phyloP scores from a whole-genome alignment of 2,329 filamentous ascomycete genomes.

The Rhynchosporium graminicola region DNA sequence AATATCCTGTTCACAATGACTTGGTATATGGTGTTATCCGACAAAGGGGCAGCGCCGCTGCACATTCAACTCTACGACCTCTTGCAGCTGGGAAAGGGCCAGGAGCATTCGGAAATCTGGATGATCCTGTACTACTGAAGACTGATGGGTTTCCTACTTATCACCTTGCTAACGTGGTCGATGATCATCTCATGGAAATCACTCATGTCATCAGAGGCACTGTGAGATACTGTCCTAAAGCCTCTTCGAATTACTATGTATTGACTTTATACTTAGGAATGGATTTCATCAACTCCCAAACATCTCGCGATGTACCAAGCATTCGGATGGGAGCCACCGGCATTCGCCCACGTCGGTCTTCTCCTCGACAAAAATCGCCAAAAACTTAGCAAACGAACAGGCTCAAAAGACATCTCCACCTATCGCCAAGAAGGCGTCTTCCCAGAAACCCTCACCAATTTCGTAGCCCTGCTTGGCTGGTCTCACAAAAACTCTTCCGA shows the following conservation, averaged over 20 bases:
- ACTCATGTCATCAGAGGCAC: conserved; percentile 92
- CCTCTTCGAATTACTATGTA: not conserved
- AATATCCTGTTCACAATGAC: conserved; percentile 69
- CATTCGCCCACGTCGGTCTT: conserved; percentile 80
- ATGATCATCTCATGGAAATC: conserved; percentile 93
- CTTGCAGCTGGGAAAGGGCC: conserved; percentile 40
- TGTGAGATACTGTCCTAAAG: conserved; percentile 46
- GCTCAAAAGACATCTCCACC: conserved; percentile 59
- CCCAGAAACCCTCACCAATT: conserved; percentile 71
- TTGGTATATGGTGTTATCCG: conserved; percentile 72
- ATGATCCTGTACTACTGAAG: conserved; percentile 90
- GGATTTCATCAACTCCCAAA: conserved; percentile 91
- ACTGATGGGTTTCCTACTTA: conserved; percentile 93
- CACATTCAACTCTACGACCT: conserved; percentile 45
- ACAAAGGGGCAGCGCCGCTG: conserved; percentile 48
- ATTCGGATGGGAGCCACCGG: conserved; percentile 71
- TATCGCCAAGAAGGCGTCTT: conserved; percentile 61
- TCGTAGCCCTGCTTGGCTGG: conserved; percentile 84
- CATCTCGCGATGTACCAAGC: conserved; percentile 74
- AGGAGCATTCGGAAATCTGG: conserved; percentile 46
- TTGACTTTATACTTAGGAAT: conserved; percentile 60
- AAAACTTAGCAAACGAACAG: conserved; percentile 85
- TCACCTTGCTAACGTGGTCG: conserved; percentile 94
- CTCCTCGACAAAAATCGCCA: conserved; percentile 67
- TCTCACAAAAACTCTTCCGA: conserved; percentile 68